phyloP scores from a whole-genome alignment of 441 rosid species.

The Kokia cookei region DNA sequence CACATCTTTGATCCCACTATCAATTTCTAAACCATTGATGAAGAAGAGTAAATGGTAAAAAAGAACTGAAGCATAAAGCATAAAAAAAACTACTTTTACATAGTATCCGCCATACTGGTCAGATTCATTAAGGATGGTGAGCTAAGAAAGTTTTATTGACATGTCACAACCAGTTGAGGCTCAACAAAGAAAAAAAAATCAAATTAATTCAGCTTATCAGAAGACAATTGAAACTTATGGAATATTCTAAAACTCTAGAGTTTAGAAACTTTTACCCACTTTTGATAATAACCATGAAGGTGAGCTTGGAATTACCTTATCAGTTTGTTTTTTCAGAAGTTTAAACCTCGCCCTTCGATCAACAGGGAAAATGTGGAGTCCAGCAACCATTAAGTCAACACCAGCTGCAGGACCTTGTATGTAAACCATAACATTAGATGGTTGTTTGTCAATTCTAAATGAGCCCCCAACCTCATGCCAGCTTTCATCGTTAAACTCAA shows the following conservation, averaged over 20 bases:
- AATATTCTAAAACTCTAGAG: background rate
- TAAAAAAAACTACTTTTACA: background rate
- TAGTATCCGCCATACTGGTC: background rate
- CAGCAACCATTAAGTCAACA: constrained; percentile 71
- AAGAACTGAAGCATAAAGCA: background rate
- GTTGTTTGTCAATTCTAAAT: constrained; percentile 74
- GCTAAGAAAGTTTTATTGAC: background rate
- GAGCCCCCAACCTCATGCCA: constrained; percentile 90
- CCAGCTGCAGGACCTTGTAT: constrained; percentile 79
- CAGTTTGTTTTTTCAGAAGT: constrained; percentile 50
- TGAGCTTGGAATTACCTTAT: constrained; percentile 41
- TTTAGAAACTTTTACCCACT: background rate
- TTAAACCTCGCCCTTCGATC: constrained; percentile 57
- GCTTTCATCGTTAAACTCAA: constrained; percentile 45
- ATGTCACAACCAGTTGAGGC: background rate
- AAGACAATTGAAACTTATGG: background rate
- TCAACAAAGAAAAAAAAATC: background rate
- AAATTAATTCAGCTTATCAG: background rate
- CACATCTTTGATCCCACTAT: background rate
- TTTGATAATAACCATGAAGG: background rate
- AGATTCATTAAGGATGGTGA: background rate
- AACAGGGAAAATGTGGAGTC: constrained; percentile 74
- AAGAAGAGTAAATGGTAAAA: background rate
- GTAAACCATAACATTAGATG: constrained; percentile 71
- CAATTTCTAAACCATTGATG: background rate